These are phyloP conservation scores for Penicillium mononematosum DNA, from an alignment of 495 filamentous ascomycete genomes.

Conservation along the genomic window DNA sequence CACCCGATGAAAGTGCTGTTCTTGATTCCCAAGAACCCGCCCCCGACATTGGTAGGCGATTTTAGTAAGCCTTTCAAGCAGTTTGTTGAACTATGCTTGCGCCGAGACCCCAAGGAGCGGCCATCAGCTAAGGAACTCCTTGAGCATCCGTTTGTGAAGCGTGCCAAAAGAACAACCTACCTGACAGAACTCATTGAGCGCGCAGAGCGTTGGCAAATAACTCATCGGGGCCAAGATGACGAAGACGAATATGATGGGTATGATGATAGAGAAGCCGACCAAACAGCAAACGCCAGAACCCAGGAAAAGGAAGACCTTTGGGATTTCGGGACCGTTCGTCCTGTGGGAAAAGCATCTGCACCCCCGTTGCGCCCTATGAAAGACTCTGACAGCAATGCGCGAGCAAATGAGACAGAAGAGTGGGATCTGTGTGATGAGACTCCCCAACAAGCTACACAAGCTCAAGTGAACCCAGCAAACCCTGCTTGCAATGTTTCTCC, in stretches of 20 bases:
- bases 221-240: conserved; percentile 49
- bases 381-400: conserved; percentile 67
- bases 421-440: conserved; percentile 44
- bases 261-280: conserved; percentile 54
- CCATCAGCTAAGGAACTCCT: conserved; percentile 86
- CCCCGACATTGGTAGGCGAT: conserved; percentile 77
- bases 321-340: conserved; percentile 92
- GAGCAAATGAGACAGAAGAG: conserved; percentile 46
- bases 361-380: conserved; percentile 62
- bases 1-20: conserved; percentile 99
- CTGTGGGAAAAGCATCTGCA: conserved; percentile 56
- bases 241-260: conserved; percentile 53
- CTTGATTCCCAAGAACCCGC: conserved; percentile 91
- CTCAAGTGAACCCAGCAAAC: conserved; percentile 5
- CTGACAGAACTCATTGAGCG: conserved; percentile 92
- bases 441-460: conserved; percentile 26
- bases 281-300: conserved; percentile 29
- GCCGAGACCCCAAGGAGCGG: conserved; percentile 82
- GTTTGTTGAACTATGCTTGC: conserved; percentile 83
- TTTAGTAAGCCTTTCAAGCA: conserved; percentile 92
- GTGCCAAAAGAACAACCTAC: conserved; percentile 85
- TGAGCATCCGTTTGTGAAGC: conserved; percentile 83
- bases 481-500: conserved; percentile 11
- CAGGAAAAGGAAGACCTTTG: conserved; percentile 65
- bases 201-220: conserved; percentile 77